A percentile compares a stretch with the other conserved stretches of the same genome.
These are phyloP conservation scores for Wickerhamiella hasegawae DNA, from an alignment of 805 yeast species.

Conservation along the genomic window DNA sequence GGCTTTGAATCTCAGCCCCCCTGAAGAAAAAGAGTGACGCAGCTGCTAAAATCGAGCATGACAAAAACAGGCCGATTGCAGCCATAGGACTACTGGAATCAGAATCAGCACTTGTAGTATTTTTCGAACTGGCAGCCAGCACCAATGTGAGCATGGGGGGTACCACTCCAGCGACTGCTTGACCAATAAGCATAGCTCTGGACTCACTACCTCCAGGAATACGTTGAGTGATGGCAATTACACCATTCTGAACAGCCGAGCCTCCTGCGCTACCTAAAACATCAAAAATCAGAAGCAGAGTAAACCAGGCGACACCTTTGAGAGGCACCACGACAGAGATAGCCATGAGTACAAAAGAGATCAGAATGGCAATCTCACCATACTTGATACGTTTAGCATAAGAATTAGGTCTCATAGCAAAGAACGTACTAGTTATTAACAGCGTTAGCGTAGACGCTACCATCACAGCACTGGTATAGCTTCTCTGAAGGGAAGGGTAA, in stretches of 20 bases:
- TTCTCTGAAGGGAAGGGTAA: conserved; percentile 23
- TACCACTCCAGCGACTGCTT: conserved; percentile 83
- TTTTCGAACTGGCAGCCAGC: conserved; percentile 24
- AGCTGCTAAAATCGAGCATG: conserved; percentile 9
- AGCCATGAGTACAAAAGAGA: conserved; percentile 43
- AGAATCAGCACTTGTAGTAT: conserved; percentile 4
- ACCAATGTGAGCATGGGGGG: conserved; percentile 59
- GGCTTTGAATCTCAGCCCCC: conserved; percentile 5
- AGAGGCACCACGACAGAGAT: conserved; percentile 12
- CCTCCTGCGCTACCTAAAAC: conserved; percentile 56
- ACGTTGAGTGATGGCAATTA: conserved; percentile 71
- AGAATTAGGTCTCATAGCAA: conserved; percentile 54
- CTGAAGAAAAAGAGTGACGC: conserved; percentile 6
- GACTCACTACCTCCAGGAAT: conserved; percentile 12
- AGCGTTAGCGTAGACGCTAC: conserved; percentile 60
- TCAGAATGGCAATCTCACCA: conserved; percentile 46
- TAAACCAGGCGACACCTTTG: conserved; percentile 19
- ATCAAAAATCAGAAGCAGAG: conserved; percentile 45
- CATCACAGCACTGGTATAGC: conserved; percentile 80
- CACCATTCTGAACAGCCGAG: conserved; percentile 75
- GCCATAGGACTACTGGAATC: conserved; percentile 17
- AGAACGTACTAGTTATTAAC: conserved; percentile 37
- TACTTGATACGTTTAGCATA: conserved; percentile 38
- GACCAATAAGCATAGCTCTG: conserved; percentile 80
- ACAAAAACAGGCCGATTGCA: conserved; percentile 26